These are phyloP conservation scores for Saccharomycopsis vini DNA, from an alignment of 805 yeast species.

Conservation along the genomic window DNA sequence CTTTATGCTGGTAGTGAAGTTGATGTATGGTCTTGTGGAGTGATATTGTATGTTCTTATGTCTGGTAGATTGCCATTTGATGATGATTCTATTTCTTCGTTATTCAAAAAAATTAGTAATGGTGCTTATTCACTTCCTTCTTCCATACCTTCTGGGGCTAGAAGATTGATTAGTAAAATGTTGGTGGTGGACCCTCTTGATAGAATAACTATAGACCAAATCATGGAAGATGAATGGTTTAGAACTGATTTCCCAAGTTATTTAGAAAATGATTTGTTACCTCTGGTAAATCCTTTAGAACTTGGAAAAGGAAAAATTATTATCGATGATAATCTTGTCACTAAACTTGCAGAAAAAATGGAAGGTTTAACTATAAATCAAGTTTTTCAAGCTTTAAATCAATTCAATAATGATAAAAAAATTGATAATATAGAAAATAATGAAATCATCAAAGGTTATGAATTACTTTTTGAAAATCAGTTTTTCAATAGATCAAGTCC, in stretches of 20 bases:
- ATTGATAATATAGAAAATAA: slow-evolving; percentile 44
- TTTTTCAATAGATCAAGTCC: slow-evolving; percentile 40
- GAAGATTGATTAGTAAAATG: slow-evolving; percentile 76
- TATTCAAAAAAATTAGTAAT: slow-evolving; percentile 83
- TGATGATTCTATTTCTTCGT: slow-evolving; percentile 90
- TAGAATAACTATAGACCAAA: slow-evolving; percentile 86
- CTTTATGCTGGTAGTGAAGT: slow-evolving; percentile 97
- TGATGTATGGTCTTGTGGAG: slow-evolving; percentile 97
- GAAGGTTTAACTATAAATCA: slow-evolving; percentile 89
- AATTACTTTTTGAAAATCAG: slow-evolving; percentile 72
- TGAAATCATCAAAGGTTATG: slow-evolving; percentile 81
- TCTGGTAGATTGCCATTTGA: slow-evolving; percentile 95
- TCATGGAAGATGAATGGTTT: slow-evolving; percentile 93
- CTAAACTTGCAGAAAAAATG: slow-evolving; percentile 62
- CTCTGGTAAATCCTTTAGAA: slow-evolving; percentile 17
- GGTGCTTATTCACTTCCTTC: slow-evolving; percentile 90
- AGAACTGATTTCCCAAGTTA: slow-evolving; percentile 71
- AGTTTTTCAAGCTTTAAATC: slow-evolving; percentile 56
- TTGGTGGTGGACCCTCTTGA: slow-evolving; percentile 89
- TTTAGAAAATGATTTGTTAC: slow-evolving; percentile 27
- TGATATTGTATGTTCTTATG: slow-evolving; percentile 87
- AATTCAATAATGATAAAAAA: slow-evolving; percentile 17
- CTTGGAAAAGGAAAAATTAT: slow-evolving; percentile 27
- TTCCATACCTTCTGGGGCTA: slow-evolving; percentile 78
- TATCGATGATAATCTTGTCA: slow-evolving; percentile 67